Evolutionary conservation across 495 filamentous ascomycete genomes (phyloP), one percentile per base, ranked within the genome.

Genomic region (Trichoderma gamsii): DNA sequence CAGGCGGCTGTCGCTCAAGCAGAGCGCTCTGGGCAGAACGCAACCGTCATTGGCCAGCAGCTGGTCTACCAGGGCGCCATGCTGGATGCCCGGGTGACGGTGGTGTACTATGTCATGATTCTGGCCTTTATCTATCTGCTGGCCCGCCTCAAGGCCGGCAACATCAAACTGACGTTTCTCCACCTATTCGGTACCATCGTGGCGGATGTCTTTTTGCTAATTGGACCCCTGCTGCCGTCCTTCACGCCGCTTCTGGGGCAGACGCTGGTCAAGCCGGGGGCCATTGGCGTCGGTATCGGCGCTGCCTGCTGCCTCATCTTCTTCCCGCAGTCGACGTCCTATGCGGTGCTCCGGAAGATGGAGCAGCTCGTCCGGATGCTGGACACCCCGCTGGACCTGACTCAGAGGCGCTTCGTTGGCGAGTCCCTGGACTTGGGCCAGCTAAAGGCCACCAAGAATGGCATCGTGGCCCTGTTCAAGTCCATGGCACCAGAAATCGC

Each of bases 281-380:
- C 63, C 18, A 44, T 44, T 25, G 63, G 63, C 7, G 35, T 65
- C 35, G 63, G 63, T 5, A 65, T 65, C 4, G 63, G 63, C 2
- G 63, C 63, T 27, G 63, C 35, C n/a, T 65, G 35, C 35, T 65
- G 63, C 63, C 18, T 65, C 4, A 23, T 65, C 16, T 44, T 65
- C 63, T 65, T 65, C 21, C 63, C 63, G 9, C 63, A 65, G 63
- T 65, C 63, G 8, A 65, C 63, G 9, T 65, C 63, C 32, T 65
- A 29, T 27, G 63, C 11, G 63, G 63, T 65, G 13, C 32, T 65
- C 9, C 35, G 41, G 11, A 65, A 65, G 25, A 65, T 44, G 41
- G 63, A 65, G 18, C 35, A 65, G 18, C 63, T 65, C 41, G 18
- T 43, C 12, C 63, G 63, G 18, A 41, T 65, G 63, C 25, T 65